phyloP scores from a whole-genome alignment of 1,284 basidiomycete species.

The Inonotus hispidus region DNA sequence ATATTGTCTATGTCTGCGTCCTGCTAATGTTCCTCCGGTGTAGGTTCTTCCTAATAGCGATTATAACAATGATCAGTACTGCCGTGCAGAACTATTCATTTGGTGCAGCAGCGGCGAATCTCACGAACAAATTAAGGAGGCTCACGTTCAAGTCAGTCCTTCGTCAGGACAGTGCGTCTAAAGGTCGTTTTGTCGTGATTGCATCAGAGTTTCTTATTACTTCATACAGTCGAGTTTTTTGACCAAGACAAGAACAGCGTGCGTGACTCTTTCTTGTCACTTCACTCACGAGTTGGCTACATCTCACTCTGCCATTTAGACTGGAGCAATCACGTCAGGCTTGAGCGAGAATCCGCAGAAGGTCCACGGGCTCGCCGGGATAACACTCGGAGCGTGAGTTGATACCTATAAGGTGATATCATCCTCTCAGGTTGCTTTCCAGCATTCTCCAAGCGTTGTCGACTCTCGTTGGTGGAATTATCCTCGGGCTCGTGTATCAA shows the following conservation, averaged over 20 bases:
- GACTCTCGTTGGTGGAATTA: conserved; percentile 73
- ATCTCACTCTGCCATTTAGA: conserved; percentile 31
- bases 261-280: conserved; percentile 27
- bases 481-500: conserved; percentile 76
- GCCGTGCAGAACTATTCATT: conserved; percentile 68
- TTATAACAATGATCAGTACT: conserved; percentile 58
- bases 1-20: too few species aligned
- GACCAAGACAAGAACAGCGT: conserved; percentile 80
- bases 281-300: background rate
- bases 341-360: conserved; percentile 91
- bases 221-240: conserved; percentile 68
- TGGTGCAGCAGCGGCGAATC: conserved; percentile 55
- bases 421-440: conserved; percentile 72
- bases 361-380: conserved; percentile 84
- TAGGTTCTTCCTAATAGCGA: conserved; percentile 74
- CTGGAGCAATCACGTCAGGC: conserved; percentile 76
- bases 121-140: conserved; percentile 66
- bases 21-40: too few species aligned
- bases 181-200: conserved; percentile 15
- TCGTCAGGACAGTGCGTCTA: conserved; percentile 72
- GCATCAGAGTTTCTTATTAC: background rate
- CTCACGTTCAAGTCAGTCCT: conserved; percentile 73
- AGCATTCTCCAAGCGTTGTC: conserved; percentile 78
- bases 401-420: too few species aligned
- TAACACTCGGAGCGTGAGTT: conserved; percentile 74